Conservation (phyloP, 306 rosid genomes). For the Citrullus amarus region DNA sequence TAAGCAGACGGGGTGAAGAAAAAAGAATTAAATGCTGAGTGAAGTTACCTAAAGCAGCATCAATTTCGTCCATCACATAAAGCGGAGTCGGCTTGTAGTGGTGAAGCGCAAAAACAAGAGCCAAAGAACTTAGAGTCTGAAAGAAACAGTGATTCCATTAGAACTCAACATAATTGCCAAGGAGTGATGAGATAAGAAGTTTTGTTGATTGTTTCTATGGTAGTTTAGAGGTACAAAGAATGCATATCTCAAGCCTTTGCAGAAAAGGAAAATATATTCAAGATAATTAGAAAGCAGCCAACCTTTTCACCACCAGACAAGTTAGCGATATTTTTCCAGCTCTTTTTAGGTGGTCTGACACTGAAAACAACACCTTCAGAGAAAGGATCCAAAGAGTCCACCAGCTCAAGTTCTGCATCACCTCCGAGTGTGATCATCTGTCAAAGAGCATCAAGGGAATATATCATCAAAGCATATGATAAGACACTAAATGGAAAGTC, state of each 20-base stretch:
- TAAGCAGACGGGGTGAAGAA: neutral
- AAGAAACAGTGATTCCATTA: slow-evolving; percentile 10
- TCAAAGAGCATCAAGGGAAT: neutral
- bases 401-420: slow-evolving; percentile 95
- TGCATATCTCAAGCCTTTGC: neutral
- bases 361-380: slow-evolving; percentile 98
- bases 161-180: neutral
- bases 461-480: neutral
- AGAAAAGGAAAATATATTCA: neutral
- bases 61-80: slow-evolving; percentile 97
- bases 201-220: neutral
- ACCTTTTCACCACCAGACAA: slow-evolving; percentile 99
- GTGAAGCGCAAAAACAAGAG: slow-evolving; percentile 96
- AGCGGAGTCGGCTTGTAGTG: slow-evolving; percentile 98
- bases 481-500: no score
- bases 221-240: neutral
- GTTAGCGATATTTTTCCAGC: slow-evolving; percentile 97
- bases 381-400: slow-evolving; percentile 96
- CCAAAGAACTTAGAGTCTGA: slow-evolving; percentile 96
- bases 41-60: slow-evolving; percentile 74
- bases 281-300: neutral
- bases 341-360: slow-evolving; percentile 95
- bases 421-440: slow-evolving; percentile 99
- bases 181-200: neutral
- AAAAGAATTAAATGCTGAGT: neutral